phyloP scores from a whole-genome alignment of 2,329 filamentous ascomycete genomes.

The Calonectria pseudoreteaudii region DNA sequence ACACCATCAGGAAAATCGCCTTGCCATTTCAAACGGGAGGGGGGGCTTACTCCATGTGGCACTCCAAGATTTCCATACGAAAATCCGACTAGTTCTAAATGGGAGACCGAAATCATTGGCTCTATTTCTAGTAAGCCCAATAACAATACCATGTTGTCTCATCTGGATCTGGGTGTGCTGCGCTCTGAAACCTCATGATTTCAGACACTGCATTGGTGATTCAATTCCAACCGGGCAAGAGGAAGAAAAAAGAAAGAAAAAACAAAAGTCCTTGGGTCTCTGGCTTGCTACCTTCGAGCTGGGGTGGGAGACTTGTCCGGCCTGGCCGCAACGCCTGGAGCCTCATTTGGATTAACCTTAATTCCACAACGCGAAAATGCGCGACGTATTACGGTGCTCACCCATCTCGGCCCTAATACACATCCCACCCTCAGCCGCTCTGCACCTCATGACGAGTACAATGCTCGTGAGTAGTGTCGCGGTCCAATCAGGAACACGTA shows the following conservation, averaged over 20 bases:
- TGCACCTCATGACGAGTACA: background rate
- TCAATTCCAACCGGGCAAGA: background rate
- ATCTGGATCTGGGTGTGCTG: background rate
- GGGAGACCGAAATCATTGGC: too few relatives aligned
- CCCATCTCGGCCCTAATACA: background rate
- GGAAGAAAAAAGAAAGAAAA: background rate
- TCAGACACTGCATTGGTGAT: background rate
- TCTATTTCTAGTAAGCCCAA: too few relatives aligned
- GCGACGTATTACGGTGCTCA: background rate
- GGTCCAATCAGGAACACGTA: background rate
- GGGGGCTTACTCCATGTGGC: background rate
- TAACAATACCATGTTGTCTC: too few relatives aligned
- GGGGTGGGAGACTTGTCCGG: background rate
- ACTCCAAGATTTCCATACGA: background rate
- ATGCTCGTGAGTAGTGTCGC: background rate
- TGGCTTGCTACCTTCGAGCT: background rate
- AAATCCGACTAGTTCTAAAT: background rate
- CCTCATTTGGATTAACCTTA: background rate
- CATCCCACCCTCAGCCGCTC: background rate
- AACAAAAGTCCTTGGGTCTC: background rate
- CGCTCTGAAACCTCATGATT: background rate
- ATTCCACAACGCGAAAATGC: background rate
- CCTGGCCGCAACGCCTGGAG: background rate
- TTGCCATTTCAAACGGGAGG: background rate
- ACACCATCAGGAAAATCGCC: background rate